phyloP scores from a whole-genome alignment of 148 eudicot genomes.

The Persicaria maculosa region DNA sequence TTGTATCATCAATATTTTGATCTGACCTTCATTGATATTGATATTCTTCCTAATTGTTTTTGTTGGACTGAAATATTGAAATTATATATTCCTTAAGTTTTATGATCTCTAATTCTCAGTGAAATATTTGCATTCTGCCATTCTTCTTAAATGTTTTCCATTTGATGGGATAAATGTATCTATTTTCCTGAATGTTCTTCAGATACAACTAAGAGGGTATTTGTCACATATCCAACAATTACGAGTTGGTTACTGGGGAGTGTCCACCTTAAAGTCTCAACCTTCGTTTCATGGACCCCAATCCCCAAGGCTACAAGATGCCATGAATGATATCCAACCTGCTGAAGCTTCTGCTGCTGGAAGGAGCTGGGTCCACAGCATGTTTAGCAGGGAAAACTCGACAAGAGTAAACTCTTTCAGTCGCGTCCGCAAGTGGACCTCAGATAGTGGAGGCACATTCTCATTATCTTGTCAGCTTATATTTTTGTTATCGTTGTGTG shows the following conservation, averaged over 20 bases:
- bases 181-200: slow-evolving; percentile 19
- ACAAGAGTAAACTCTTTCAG: slow-evolving; percentile 48
- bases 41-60: background rate
- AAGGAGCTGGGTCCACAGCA: slow-evolving; percentile 95
- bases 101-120: background rate
- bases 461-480: slow-evolving; percentile 5
- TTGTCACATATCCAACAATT: slow-evolving; percentile 46
- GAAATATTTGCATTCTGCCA: background rate
- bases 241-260: slow-evolving; percentile 73
- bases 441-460: slow-evolving; percentile 38
- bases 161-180: background rate
- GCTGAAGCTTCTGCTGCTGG: slow-evolving; percentile 73
- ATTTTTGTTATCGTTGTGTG: background rate
- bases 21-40: too few relatives aligned
- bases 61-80: background rate
- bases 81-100: background rate
- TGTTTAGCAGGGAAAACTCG: slow-evolving; percentile 74
- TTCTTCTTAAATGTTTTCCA: background rate
- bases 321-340: slow-evolving; percentile 45
- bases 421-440: slow-evolving; percentile 46
- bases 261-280: slow-evolving; percentile 55
- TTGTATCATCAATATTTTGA: too few relatives aligned
- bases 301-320: slow-evolving; percentile 65
- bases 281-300: slow-evolving; percentile 57
- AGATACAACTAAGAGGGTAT: slow-evolving; percentile 48